phyloP scores from a whole-genome alignment of 1,284 basidiomycete genomes.

The Blastosporella zonata region DNA sequence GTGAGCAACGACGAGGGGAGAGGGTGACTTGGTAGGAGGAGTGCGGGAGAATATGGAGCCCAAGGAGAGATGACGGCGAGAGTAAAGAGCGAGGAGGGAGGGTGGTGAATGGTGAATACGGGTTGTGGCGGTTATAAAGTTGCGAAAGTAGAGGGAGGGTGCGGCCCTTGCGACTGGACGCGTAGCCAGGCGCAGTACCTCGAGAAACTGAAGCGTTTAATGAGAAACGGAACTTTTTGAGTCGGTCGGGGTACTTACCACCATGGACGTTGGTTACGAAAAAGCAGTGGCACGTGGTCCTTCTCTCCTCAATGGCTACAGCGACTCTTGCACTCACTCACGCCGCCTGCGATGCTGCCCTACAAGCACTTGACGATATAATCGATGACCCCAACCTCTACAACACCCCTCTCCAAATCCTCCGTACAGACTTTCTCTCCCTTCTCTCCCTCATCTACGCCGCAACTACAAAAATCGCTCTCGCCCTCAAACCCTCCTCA shows the following conservation, averaged over 20 bases:
- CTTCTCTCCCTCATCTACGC: slow-evolving; percentile 62
- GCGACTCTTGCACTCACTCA: slow-evolving; percentile 25
- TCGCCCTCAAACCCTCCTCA: slow-evolving; percentile 59
- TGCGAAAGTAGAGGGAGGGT: slow-evolving; percentile 12
- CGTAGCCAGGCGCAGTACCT: slow-evolving; percentile 27
- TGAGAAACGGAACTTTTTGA: not conserved
- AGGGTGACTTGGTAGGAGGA: slow-evolving; percentile 47
- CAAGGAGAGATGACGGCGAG: slow-evolving; percentile 41
- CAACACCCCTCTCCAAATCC: slow-evolving; percentile 29
- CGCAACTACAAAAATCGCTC: slow-evolving; percentile 60
- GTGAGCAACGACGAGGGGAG: slow-evolving; percentile 62
- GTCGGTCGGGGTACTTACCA: slow-evolving; percentile 23
- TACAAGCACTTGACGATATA: slow-evolving; percentile 30
- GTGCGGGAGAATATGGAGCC: slow-evolving; percentile 51
- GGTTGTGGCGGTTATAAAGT: slow-evolving; percentile 7
- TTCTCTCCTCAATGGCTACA: not conserved
- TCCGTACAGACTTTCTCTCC: slow-evolving; percentile 58
- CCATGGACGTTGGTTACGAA: slow-evolving; percentile 13
- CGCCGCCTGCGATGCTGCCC: slow-evolving; percentile 42
- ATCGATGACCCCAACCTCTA: slow-evolving; percentile 21
- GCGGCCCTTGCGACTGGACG: slow-evolving; percentile 14
- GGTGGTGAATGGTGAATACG: slow-evolving; percentile 5
- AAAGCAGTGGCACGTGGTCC: slow-evolving; percentile 15
- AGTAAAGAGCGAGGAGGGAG: slow-evolving; percentile 13
- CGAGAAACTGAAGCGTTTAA: slow-evolving; percentile 13